These are phyloP conservation scores for Hanseniaspora hatyaiensis DNA, from an alignment of 805 yeast species.

Conservation along the genomic window DNA sequence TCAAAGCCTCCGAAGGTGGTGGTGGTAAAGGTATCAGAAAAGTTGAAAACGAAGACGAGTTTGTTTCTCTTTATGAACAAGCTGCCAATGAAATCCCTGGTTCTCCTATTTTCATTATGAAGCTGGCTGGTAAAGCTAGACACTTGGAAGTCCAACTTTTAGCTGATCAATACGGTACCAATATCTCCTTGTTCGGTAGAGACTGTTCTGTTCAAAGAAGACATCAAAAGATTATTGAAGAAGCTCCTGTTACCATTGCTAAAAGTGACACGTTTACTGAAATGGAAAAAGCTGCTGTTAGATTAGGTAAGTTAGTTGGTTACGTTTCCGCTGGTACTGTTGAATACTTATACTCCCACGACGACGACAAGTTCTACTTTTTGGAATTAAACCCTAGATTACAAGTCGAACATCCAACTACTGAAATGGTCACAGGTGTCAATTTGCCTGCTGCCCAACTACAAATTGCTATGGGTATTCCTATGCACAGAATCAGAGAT, in stretches of 20 bases:
- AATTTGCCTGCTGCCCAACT: slow-evolving; percentile 97
- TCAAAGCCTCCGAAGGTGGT: slow-evolving; percentile 99
- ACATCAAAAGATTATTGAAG: slow-evolving; percentile 97
- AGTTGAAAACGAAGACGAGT: slow-evolving; percentile 75
- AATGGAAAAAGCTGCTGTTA: slow-evolving; percentile 96
- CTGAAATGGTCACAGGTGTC: slow-evolving; percentile 98
- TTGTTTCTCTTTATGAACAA: slow-evolving; percentile 67
- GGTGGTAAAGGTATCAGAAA: slow-evolving; percentile 99
- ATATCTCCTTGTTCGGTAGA: slow-evolving; percentile 93
- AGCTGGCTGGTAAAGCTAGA: slow-evolving; percentile 93
- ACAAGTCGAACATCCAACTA: slow-evolving; percentile 99
- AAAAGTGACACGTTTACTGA: slow-evolving; percentile 68
- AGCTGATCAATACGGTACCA: slow-evolving; percentile 97
- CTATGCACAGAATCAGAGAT: slow-evolving; percentile 87
- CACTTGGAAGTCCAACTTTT: slow-evolving; percentile 95
- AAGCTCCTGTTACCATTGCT: slow-evolving; percentile 97
- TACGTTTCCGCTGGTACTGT: slow-evolving; percentile 99
- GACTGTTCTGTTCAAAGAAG: slow-evolving; percentile 99
- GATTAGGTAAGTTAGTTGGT: slow-evolving; percentile 93
- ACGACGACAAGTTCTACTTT: slow-evolving; percentile 90
- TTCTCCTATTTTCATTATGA: slow-evolving; percentile 95
- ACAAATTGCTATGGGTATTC: slow-evolving; percentile 99
- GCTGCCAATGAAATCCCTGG: slow-evolving; percentile 98
- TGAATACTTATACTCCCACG: slow-evolving; percentile 87
- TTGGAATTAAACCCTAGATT: slow-evolving; percentile 95